Base-by-base conservation (phyloP, 1,284 basidiomycete species). In the Tylopilus sp. region DNA sequence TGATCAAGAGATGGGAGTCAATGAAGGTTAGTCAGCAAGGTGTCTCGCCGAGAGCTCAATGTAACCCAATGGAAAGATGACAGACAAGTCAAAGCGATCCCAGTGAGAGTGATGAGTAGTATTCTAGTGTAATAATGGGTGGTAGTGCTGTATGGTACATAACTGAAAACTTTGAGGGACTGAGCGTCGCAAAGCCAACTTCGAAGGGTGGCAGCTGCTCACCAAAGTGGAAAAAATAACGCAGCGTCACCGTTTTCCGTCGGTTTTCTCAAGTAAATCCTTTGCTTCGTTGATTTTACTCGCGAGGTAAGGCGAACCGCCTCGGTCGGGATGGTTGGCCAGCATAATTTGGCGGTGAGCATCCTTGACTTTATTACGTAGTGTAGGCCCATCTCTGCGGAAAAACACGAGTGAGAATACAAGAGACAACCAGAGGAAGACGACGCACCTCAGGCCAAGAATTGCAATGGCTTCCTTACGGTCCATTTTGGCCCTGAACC, bases 241-340 rank as follows among this genome's bases (percentile, higher is more conserved):
- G n/a, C 10, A 48, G 13, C 15, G 48, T 67, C 64, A 78, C 66
- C 77, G 72, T 48, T 75, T 76, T 50, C 76, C 75, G 52, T 85
- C 83, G n/a, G 73, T 74, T 65, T 85, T 88, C 48, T 94, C 91
- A 28, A 94, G 71, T 53, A 93, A 61, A 61, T 92, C 90, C 67
- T 92, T 93, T 0, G 93, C 94, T 67, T 97, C 94, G 72, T 96
- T 97, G 53, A 96, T 93, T 79, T 97, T 98, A 67, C 93, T 95
- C n/a, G 96, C 96, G 36, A 99, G 76, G 72, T 96, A 98, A 1
- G 96, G 96, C 13, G 92, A 90, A 29, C 96, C 96, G 39, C 95
- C 95, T 58, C 95, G 81, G 76, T 98, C 95, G 17, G 96, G 96
- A 74, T 98, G 94, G 73, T 98, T 98, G 24, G 92, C 88, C 43